Evolutionary conservation across 1,139 yeast genomes (phyloP), one percentile per base, ranked within the genome.

Genomic region (Nadsonia commutata): DNA sequence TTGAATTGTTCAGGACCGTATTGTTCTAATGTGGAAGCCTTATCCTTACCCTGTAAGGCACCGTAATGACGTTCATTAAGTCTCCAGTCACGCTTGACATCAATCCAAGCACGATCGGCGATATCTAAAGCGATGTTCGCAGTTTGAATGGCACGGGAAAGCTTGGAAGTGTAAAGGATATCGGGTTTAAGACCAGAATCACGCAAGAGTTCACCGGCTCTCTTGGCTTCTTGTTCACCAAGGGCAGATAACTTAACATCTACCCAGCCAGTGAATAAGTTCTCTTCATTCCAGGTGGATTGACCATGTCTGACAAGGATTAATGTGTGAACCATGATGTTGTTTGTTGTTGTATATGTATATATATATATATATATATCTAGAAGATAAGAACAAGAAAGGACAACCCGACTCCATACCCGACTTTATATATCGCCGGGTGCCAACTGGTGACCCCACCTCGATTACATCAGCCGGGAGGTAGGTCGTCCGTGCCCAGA

Each of bases 61-160:
- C 98, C 98, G 71, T 88, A 88, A 71, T 88, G 97, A 74, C 97
- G 90, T 74, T 88, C 98, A 71, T 88, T 88, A 67, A 88, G 78
- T 75, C 96, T 81, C 97, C 97, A 88, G 48, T 88, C 74, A 74
- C 96, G 83, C 71, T 81, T 79, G 60, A 84, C 94, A 62, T 94
- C 95, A 55, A 90, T 75, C 76, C 78, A 88, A 59, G 84, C 71
- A 64, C 88, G 86, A 68, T 85, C 96, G 51, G 96, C 90, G 52
- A 72, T 66, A 52, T 82, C 84, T 58, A 90, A 74, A 50, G 96
- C 96, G 66, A 88, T 78, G 81, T 90, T 80, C 59, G 96, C 96
- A 52, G 97, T 90, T 72, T 86, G 95, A 64, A 88, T 90, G 54
- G 98, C 97, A 72, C 98, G 82, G 56, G 94, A 72, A 62, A 90